A percentile compares a stretch with the other conserved stretches of the same genome.
These are phyloP conservation scores for Centaurea solstitialis DNA, from an alignment of 129 eudicot species.

Conservation along the genomic window DNA sequence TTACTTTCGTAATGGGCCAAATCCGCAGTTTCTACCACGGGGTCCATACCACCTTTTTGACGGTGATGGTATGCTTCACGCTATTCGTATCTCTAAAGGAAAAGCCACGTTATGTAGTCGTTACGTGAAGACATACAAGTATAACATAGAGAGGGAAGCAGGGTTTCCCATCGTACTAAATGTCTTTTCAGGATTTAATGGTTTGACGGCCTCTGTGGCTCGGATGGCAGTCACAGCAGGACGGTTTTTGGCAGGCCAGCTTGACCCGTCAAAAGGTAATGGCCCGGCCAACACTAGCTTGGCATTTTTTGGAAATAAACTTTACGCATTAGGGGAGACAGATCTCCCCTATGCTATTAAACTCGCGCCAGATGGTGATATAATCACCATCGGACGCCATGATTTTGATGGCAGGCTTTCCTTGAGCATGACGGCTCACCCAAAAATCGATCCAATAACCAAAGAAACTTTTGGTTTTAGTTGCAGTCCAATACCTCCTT, in stretches of 20 bases:
- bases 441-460: slow-evolving; percentile 30
- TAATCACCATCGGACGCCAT: slow-evolving; percentile 25
- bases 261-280: slow-evolving; percentile 19
- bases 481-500: slow-evolving; percentile 40
- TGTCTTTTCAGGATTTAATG: neutral
- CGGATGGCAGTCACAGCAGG: neutral
- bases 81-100: too few species aligned
- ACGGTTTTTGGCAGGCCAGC: neutral
- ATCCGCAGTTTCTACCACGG: neutral
- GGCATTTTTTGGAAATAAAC: slow-evolving; percentile 26
- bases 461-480: slow-evolving; percentile 43
- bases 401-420: slow-evolving; percentile 34
- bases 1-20: neutral
- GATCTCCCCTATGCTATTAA: slow-evolving; percentile 37
- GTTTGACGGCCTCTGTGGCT: neutral
- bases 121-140: too few species aligned
- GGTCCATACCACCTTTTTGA: too few species aligned
- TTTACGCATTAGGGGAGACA: too few species aligned
- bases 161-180: neutral
- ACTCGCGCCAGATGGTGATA: slow-evolving; percentile 22
- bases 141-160: neutral
- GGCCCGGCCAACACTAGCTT: slow-evolving; percentile 35
- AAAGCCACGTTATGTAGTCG: too few species aligned
- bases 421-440: slow-evolving; percentile 45
- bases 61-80: too few species aligned